These are phyloP conservation scores for Ceratocystiopsis minuta DNA, from an alignment of 2,329 filamentous ascomycete genomes.

Conservation along the genomic window DNA sequence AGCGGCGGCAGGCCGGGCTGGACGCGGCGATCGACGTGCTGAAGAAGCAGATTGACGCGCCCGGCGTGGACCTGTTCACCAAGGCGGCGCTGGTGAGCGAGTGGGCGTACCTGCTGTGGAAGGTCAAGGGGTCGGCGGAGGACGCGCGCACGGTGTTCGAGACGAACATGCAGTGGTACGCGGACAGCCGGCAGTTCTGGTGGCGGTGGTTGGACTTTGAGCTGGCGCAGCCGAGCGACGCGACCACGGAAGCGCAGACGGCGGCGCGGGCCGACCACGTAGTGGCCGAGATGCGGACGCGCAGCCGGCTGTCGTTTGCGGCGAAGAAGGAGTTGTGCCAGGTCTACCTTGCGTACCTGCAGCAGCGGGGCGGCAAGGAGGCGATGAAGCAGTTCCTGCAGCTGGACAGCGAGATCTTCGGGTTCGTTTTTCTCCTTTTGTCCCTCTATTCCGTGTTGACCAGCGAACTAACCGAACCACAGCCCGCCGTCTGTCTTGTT, in stretches of 20 bases:
- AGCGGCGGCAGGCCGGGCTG: conserved; percentile 65
- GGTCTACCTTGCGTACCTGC: conserved; percentile 65
- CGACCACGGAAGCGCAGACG: conserved; percentile 44
- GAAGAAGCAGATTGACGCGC: conserved; percentile 60
- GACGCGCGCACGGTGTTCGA: conserved; percentile 72
- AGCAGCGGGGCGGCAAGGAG: conserved; percentile 65
- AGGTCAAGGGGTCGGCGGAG: conserved; percentile 60
- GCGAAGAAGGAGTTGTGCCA: conserved; percentile 60
- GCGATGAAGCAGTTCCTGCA: conserved; percentile 72
- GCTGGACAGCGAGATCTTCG: conserved; percentile 75
- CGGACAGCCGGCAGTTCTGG: conserved; percentile 81
- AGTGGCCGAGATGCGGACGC: conserved; percentile 54
- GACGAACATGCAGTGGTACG: conserved; percentile 67
- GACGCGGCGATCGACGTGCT: conserved; percentile 73
- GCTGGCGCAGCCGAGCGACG: conserved; percentile 57
- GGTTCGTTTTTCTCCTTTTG: conserved; percentile 29
- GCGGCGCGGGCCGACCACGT: conserved; percentile 65
- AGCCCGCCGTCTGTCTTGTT: conserved; percentile 29
- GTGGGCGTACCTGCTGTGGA: conserved; percentile 77
- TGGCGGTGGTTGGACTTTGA: conserved; percentile 77
- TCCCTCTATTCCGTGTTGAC: background rate
- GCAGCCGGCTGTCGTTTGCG: conserved; percentile 48
- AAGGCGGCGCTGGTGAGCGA: conserved; percentile 79
- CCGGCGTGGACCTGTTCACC: conserved; percentile 53
- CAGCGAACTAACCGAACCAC: conserved; percentile 1